Conservation (phyloP, 2,329 filamentous ascomycete genomes). For the Aspergillus hortae region DNA sequence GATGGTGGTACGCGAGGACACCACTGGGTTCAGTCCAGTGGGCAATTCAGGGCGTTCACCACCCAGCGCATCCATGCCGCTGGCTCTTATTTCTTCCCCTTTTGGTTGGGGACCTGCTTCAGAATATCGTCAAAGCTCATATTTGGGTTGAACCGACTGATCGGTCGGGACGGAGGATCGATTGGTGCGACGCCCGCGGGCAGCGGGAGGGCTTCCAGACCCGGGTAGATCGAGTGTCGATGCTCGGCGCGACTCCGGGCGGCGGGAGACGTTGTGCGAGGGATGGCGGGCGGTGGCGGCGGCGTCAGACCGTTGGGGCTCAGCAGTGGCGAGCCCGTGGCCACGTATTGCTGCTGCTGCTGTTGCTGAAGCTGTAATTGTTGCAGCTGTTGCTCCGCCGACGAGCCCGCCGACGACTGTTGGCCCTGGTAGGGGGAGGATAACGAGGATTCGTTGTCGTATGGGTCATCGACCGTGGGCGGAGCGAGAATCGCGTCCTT, state of each 20-base stretch:
- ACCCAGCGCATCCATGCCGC: background rate
- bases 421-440: slow-evolving; percentile 37
- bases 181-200: slow-evolving; percentile 41
- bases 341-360: slow-evolving; percentile 19
- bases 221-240: slow-evolving; percentile 42
- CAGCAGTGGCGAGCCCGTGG: slow-evolving; percentile 27
- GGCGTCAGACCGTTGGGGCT: slow-evolving; percentile 32
- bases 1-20: background rate
- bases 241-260: slow-evolving; percentile 31
- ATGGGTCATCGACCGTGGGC: slow-evolving; percentile 31
- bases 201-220: slow-evolving; percentile 43
- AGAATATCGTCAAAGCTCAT: slow-evolving; percentile 50
- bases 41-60: background rate
- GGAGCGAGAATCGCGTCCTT: slow-evolving; percentile 34
- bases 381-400: slow-evolving; percentile 27
- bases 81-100: slow-evolving; percentile 31
- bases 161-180: slow-evolving; percentile 37
- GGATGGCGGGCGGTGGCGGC: slow-evolving; percentile 32
- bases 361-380: slow-evolving; percentile 24
- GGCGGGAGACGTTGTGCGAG: slow-evolving; percentile 32
- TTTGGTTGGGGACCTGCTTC: slow-evolving; percentile 36
- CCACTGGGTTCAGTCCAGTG: background rate
- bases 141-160: slow-evolving; percentile 43
- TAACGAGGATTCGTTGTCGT: slow-evolving; percentile 36
- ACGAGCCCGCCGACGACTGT: slow-evolving; percentile 35